Percentiles rank a stretch among this genome's conserved stretches.
Conservation (phyloP, 169 alveolate genomes). For the Miamiensis avidus region DNA sequence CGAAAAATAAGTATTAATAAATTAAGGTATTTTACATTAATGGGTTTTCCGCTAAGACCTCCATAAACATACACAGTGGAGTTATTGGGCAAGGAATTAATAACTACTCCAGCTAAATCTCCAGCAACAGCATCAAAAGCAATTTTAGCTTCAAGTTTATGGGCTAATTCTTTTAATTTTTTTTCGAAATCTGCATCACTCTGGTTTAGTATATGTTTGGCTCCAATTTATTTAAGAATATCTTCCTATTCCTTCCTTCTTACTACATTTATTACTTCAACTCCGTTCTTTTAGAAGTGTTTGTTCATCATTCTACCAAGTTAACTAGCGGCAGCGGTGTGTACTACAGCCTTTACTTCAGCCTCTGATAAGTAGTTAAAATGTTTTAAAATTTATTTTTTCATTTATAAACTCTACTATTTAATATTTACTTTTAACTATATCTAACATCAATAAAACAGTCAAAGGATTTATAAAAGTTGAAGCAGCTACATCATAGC, state of each 20-base stretch:
- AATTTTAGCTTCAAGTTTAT: constrained; percentile 57
- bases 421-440: constrained; percentile 17
- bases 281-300: constrained; percentile 37
- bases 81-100: constrained; percentile 41
- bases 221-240: constrained; percentile 49
- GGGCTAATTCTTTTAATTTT: constrained; percentile 42
- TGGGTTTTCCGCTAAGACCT: constrained; percentile 3
- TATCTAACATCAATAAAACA: constrained; percentile 61
- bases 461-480: constrained; percentile 76
- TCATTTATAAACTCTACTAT: no score
- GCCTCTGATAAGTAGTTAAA: constrained; percentile 1
- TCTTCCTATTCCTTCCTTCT: constrained; percentile 66
- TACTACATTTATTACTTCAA: constrained; percentile 65
- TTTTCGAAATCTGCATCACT: constrained; percentile 54
- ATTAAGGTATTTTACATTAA: not conserved
- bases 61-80: constrained; percentile 48
- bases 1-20: not conserved
- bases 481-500: constrained; percentile 61
- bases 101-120: constrained; percentile 41
- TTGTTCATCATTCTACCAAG: constrained; percentile 72
- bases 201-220: constrained; percentile 56
- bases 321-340: constrained; percentile 72
- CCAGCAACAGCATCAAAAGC: constrained; percentile 68
- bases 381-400: not conserved
- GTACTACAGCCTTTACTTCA: constrained; percentile 65